Evolutionary conservation across 2,329 filamentous ascomycete species (phyloP).

Genomic region (Malbranchea zuffiana): DNA sequence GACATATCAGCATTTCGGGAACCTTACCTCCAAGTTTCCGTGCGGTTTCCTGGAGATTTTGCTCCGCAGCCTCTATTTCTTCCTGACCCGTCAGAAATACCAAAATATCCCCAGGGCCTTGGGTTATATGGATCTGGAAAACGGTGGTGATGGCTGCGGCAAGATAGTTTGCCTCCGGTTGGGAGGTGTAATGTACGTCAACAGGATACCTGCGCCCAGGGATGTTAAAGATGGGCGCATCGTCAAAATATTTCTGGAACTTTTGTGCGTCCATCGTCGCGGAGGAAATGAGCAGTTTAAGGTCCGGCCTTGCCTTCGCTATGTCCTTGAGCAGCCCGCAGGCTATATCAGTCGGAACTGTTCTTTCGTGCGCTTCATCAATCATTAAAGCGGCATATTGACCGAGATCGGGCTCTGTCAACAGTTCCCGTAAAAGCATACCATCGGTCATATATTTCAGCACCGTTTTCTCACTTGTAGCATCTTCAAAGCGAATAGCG

Average conservation of each 20-base stretch:
- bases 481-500: slow-evolving; percentile 87
- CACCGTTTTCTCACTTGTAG: slow-evolving; percentile 79
- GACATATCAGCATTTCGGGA: slow-evolving; percentile 78
- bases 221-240: slow-evolving; percentile 88
- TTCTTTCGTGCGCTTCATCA: slow-evolving; percentile 93
- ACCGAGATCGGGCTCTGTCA: slow-evolving; percentile 74
- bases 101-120: slow-evolving; percentile 76
- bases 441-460: slow-evolving; percentile 97
- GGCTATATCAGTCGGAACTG: slow-evolving; percentile 80
- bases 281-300: slow-evolving; percentile 85
- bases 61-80: slow-evolving; percentile 82
- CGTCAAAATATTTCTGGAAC: slow-evolving; percentile 83
- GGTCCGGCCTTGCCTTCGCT: slow-evolving; percentile 65
- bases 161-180: slow-evolving; percentile 89
- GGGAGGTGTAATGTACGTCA: slow-evolving; percentile 79
- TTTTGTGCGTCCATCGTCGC: slow-evolving; percentile 91
- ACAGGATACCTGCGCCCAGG: slow-evolving; percentile 82
- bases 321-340: slow-evolving; percentile 84
- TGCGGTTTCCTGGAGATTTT: slow-evolving; percentile 73
- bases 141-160: slow-evolving; percentile 83
- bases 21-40: slow-evolving; percentile 75
- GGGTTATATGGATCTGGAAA: slow-evolving; percentile 87
- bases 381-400: slow-evolving; percentile 88
- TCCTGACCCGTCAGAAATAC: slow-evolving; percentile 94
- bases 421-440: slow-evolving; percentile 80